Evolutionary conservation across 768 basidiomycete species (phyloP).

Genomic region (Gymnopilus dilepis): DNA sequence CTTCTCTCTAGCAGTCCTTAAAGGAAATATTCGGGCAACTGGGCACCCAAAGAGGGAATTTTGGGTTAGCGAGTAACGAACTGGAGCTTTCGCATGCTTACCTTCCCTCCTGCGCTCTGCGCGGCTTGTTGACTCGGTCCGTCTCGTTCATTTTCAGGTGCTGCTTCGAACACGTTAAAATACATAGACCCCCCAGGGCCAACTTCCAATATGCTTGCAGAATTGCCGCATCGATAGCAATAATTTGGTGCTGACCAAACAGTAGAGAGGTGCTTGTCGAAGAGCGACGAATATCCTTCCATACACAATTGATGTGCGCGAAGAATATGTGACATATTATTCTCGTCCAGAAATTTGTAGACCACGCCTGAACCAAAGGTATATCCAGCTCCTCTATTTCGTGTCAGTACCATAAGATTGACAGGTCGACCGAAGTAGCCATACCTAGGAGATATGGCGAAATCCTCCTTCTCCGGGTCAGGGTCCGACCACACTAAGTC

Average conservation of each 20-base stretch:
- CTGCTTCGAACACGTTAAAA: conserved; percentile 98
- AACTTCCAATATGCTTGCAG: conserved; percentile 95
- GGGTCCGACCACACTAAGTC: conserved; percentile 99
- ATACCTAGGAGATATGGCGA: conserved; percentile 97
- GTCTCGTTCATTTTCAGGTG: conserved; percentile 96
- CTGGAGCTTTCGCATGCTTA: conserved; percentile 29
- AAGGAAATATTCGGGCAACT: conserved; percentile 86
- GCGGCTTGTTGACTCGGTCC: conserved; percentile 81
- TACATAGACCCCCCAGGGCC: conserved; percentile 86
- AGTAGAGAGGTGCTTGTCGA: conserved; percentile 93
- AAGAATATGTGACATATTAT: conserved; percentile 96
- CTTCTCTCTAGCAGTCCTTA: conserved; percentile 29
- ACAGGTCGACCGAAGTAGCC: conserved; percentile 30
- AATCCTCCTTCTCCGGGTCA: conserved; percentile 98
- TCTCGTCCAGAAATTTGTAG: conserved; percentile 94
- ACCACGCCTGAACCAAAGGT: conserved; percentile 99
- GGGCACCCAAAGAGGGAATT: background rate
- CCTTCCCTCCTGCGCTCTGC: conserved; percentile 77
- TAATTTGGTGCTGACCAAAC: conserved; percentile 99
- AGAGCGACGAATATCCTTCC: conserved; percentile 99
- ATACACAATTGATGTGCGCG: conserved; percentile 99
- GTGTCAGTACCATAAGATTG: conserved; percentile 26
- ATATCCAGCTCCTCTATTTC: conserved; percentile 90
- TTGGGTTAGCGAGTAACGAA: conserved; percentile 2
- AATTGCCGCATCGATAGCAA: conserved; percentile 98